A percentile compares a stretch with the other conserved stretches of the same genome.
These are phyloP conservation scores for Lentinula lateritia DNA, from an alignment of 768 basidiomycete species.

Conservation along the genomic window DNA sequence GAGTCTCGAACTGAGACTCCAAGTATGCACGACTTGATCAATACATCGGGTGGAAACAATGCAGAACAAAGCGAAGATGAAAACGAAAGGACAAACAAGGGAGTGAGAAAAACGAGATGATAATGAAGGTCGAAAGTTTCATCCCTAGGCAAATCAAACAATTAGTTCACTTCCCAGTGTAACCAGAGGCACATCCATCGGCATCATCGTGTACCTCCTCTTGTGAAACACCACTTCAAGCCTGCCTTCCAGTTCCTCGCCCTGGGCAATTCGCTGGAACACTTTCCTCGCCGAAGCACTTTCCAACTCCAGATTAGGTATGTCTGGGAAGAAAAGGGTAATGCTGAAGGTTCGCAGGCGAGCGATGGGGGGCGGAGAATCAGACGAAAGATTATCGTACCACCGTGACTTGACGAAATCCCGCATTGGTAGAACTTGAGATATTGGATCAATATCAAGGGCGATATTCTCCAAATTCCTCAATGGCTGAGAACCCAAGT, in stretches of 20 bases:
- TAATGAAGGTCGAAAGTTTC: background rate
- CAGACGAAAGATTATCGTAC: background rate
- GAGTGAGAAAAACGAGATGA: background rate
- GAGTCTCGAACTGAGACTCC: background rate
- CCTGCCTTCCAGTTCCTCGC: background rate
- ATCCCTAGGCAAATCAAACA: background rate
- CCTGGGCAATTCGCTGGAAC: background rate
- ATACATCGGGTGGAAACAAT: background rate
- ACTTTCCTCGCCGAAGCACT: background rate
- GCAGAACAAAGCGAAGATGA: background rate
- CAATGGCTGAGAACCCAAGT: background rate
- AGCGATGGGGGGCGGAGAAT: background rate
- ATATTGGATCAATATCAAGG: conserved; percentile 3
- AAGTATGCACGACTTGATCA: background rate
- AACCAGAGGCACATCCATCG: conserved; percentile 1
- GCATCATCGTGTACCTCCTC: conserved; percentile 2
- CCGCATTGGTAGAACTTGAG: background rate
- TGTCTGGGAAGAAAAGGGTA: background rate
- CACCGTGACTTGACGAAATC: background rate
- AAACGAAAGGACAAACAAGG: background rate
- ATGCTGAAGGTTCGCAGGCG: background rate
- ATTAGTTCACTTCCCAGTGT: background rate
- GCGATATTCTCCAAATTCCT: background rate
- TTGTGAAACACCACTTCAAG: background rate
- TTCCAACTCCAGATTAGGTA: background rate